A percentile compares a stretch with the other conserved stretches of the same genome.
phyloP scores from a whole-genome alignment of 306 rosid species.

The Quercus bicolor region DNA sequence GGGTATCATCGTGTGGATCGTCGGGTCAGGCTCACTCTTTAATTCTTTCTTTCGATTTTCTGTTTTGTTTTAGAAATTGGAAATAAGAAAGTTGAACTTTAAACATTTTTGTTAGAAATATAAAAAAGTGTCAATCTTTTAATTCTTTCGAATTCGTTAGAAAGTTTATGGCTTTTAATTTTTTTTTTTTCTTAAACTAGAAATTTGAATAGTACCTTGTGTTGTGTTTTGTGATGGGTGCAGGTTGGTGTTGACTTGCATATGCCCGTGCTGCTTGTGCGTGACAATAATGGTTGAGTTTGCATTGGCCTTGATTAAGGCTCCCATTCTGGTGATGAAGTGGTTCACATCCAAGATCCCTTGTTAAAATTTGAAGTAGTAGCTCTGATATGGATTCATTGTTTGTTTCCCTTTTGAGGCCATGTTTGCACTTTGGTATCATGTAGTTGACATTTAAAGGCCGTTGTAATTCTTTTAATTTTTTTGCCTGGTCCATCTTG shows the following conservation, averaged over 20 bases:
- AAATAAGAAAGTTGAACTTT: too few relatives aligned
- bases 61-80: too few relatives aligned
- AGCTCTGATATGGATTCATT: background rate
- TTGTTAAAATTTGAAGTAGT: conserved; percentile 34
- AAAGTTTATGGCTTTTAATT: background rate
- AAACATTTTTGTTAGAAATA: background rate
- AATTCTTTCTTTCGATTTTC: background rate
- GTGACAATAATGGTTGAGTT: conserved; percentile 73
- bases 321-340: conserved; percentile 68
- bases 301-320: conserved; percentile 63
- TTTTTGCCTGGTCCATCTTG: too few relatives aligned
- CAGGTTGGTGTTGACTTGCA: conserved; percentile 65
- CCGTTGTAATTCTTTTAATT: too few relatives aligned
- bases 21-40: conserved; percentile 44
- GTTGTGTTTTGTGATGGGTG: background rate
- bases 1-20: conserved; percentile 62
- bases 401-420: conserved; percentile 3
- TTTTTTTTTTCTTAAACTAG: background rate
- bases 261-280: conserved; percentile 90
- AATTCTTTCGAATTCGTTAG: too few relatives aligned
- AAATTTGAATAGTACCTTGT: background rate
- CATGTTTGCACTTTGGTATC: background rate
- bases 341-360: conserved; percentile 91
- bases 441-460: too few relatives aligned
- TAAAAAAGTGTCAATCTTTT: too few relatives aligned